phyloP scores from a whole-genome alignment of 192 early-diverging fungal species.

The Coemansia sp. region DNA sequence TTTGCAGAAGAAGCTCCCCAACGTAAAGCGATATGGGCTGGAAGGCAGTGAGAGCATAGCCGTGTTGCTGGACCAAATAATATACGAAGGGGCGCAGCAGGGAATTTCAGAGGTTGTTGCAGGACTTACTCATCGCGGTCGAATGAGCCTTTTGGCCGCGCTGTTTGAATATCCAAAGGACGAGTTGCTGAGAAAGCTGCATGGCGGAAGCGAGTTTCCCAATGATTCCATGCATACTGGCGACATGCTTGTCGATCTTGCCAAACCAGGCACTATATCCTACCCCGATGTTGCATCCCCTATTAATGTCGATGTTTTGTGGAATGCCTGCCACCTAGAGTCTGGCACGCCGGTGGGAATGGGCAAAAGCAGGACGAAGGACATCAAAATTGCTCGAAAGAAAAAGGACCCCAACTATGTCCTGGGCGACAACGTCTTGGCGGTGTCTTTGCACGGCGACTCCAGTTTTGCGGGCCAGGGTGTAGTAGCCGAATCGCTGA shows the following conservation, averaged over 20 bases:
- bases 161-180: constrained; percentile 73
- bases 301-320: constrained; percentile 78
- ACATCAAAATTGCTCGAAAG: constrained; percentile 59
- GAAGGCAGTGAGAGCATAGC: constrained; percentile 97
- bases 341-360: constrained; percentile 92
- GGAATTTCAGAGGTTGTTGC: constrained; percentile 75
- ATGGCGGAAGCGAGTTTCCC: constrained; percentile 90
- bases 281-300: constrained; percentile 45
- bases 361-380: constrained; percentile 90
- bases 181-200: constrained; percentile 87
- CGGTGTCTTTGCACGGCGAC: constrained; percentile 92
- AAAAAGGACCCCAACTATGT: constrained; percentile 34
- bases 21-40: constrained; percentile 94
- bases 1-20: constrained; percentile 91
- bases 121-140: constrained; percentile 93
- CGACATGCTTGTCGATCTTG: constrained; percentile 88
- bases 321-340: constrained; percentile 94
- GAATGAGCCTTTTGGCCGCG: constrained; percentile 84
- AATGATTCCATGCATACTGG: constrained; percentile 69
- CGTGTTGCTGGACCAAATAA: constrained; percentile 79
- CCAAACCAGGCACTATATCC: constrained; percentile 66
- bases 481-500: constrained; percentile 89
- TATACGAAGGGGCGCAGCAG: constrained; percentile 59
- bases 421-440: constrained; percentile 89
- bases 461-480: constrained; percentile 84